Conservation (phyloP, 108 stramenopile species). For the Aureococcus anophagefferens region DNA sequence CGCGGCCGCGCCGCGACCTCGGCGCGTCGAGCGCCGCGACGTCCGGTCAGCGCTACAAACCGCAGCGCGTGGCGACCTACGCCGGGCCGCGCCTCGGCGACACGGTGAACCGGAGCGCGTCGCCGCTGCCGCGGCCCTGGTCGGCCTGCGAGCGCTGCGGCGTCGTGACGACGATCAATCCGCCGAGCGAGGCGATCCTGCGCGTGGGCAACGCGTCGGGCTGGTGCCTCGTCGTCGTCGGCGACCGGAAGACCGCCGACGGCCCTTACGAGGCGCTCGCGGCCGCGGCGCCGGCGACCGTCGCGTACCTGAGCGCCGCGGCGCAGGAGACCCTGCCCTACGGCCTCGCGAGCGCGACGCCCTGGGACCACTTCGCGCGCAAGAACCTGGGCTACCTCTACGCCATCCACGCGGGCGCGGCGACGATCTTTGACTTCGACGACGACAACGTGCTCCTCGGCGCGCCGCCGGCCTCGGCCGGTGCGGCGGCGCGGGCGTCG, state of each 20-base stretch:
- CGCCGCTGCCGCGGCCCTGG: too few relatives aligned
- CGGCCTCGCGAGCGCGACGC: not conserved
- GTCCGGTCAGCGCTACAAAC: too few relatives aligned
- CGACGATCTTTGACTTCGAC: slow-evolving; percentile 49
- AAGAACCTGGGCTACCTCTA: slow-evolving; percentile 56
- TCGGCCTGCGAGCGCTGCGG: slow-evolving; percentile 14
- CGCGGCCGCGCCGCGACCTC: too few relatives aligned
- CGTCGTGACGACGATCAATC: slow-evolving; percentile 49
- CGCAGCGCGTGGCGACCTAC: too few relatives aligned
- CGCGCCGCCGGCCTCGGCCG: not conserved
- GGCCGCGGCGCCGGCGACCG: not conserved
- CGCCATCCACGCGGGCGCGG: slow-evolving; percentile 43
- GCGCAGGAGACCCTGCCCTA: slow-evolving; percentile 24
- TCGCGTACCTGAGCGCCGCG: slow-evolving; percentile 14
- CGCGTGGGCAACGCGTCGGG: slow-evolving; percentile 5
- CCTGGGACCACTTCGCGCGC: slow-evolving; percentile 45
- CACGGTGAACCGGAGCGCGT: too few relatives aligned
- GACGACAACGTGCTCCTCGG: slow-evolving; percentile 49
- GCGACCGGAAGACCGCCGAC: slow-evolving; percentile 35
- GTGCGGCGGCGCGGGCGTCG: not conserved
- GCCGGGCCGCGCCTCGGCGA: too few relatives aligned
- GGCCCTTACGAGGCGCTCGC: not conserved
- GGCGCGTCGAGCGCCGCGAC: too few relatives aligned
- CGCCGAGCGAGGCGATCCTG: slow-evolving; percentile 29
- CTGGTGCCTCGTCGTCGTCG: slow-evolving; percentile 58